Percentiles rank a stretch among this genome's conserved stretches.
Evolutionary conservation across 768 basidiomycete genomes (phyloP).

Genomic region (Omphalotus guepiniiformis): DNA sequence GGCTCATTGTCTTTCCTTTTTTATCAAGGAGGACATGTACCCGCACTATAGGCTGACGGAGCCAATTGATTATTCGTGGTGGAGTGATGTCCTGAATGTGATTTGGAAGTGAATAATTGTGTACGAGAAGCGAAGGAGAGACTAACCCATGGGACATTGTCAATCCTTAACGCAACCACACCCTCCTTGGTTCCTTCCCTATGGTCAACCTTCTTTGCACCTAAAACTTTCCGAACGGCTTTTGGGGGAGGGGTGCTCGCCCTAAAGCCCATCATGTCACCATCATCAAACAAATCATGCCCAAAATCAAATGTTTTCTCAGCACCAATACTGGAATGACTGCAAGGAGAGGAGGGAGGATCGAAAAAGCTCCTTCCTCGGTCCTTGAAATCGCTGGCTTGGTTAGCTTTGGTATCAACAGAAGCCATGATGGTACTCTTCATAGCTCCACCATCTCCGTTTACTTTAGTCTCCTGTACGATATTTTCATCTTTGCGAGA

Average conservation of each 20-base stretch:
- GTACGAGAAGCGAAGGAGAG: background rate
- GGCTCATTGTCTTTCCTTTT: conserved; percentile 80
- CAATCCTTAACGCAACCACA: conserved; percentile 70
- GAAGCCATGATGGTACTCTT: too few species aligned
- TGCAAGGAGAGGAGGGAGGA: background rate
- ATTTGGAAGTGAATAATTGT: background rate
- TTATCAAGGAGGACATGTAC: conserved; percentile 78
- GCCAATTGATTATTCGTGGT: conserved; percentile 60
- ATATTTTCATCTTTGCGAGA: background rate
- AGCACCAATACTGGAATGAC: conserved; percentile 12
- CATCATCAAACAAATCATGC: conserved; percentile 15
- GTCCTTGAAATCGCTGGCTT: background rate
- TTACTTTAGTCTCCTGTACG: background rate
- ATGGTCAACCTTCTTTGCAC: background rate
- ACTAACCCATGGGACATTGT: conserved; percentile 86
- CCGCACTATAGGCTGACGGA: conserved; percentile 63
- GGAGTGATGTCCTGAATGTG: conserved; percentile 75
- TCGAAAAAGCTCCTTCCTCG: background rate
- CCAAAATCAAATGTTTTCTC: conserved; percentile 42
- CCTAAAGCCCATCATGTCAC: conserved; percentile 30
- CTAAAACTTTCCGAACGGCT: too few species aligned
- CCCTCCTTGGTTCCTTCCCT: conserved; percentile 24
- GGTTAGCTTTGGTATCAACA: background rate
- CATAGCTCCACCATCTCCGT: too few species aligned
- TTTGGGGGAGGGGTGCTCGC: conserved; percentile 38